These are phyloP conservation scores for Pseudocercospora vitis DNA, from an alignment of 2,329 filamentous ascomycete genomes.

Conservation along the genomic window DNA sequence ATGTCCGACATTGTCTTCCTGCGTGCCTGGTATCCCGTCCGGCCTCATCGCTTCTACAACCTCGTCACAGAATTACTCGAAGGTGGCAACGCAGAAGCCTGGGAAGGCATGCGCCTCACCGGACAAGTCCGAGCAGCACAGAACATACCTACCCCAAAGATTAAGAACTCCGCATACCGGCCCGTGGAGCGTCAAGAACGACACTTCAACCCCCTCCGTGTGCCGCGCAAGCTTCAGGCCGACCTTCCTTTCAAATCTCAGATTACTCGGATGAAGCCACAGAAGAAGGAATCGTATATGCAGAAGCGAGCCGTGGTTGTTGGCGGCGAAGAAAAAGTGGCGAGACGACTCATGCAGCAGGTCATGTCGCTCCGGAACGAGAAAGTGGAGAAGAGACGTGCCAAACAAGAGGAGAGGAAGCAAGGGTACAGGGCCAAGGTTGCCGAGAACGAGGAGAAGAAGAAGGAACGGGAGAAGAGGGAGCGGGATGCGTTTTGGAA, in stretches of 20 bases:
- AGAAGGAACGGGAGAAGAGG: slow-evolving; percentile 79
- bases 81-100: slow-evolving; percentile 50
- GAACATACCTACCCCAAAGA: slow-evolving; percentile 71
- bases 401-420: slow-evolving; percentile 85
- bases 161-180: slow-evolving; percentile 84
- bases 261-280: slow-evolving; percentile 76
- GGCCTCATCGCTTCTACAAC: slow-evolving; percentile 95
- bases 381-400: slow-evolving; percentile 76
- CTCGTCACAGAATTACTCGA: slow-evolving; percentile 89
- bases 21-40: slow-evolving; percentile 93
- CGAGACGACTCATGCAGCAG: slow-evolving; percentile 87
- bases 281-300: slow-evolving; percentile 81
- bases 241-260: slow-evolving; percentile 91
- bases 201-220: slow-evolving; percentile 62
- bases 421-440: slow-evolving; percentile 80
- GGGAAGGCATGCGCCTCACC: slow-evolving; percentile 91
- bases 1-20: slow-evolving; percentile 97
- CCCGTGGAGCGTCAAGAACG: slow-evolving; percentile 54
- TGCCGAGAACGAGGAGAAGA: slow-evolving; percentile 79
- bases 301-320: slow-evolving; percentile 92
- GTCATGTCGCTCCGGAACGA: slow-evolving; percentile 87
- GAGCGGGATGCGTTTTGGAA: slow-evolving; percentile 93
- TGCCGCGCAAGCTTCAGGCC: slow-evolving; percentile 77
- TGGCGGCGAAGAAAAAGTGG: slow-evolving; percentile 80
- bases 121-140: slow-evolving; percentile 82